Conservation (phyloP, 257 asterid genomes). For the Dorcoceras hygrometricum region DNA sequence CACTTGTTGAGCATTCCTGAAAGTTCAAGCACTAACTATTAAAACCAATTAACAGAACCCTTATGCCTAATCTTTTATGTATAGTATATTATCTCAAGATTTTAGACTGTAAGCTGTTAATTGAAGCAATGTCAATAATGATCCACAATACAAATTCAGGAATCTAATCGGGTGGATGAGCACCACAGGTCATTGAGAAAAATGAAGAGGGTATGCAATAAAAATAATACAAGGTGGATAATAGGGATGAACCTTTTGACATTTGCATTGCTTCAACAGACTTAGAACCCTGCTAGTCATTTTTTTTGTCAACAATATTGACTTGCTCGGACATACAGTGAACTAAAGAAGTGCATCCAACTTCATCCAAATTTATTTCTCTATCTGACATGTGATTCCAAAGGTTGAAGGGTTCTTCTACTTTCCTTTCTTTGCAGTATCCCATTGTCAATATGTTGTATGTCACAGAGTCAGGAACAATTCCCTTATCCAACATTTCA, state of each 20-base stretch:
- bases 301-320: slow-evolving; percentile 30
- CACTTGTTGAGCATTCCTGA: background rate
- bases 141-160: background rate
- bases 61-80: background rate
- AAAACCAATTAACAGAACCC: background rate
- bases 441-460: slow-evolving; percentile 55
- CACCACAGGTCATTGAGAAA: background rate
- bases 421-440: slow-evolving; percentile 56
- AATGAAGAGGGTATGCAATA: too few relatives aligned
- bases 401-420: slow-evolving; percentile 50
- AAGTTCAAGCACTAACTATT: background rate
- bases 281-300: slow-evolving; percentile 31
- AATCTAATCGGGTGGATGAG: background rate
- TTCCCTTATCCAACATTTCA: slow-evolving; percentile 67
- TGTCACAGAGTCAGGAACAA: slow-evolving; percentile 67
- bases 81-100: background rate
- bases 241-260: background rate
- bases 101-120: background rate
- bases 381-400: slow-evolving; percentile 53
- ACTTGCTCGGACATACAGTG: slow-evolving; percentile 46
- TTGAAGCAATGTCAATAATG: background rate
- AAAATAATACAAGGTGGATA: background rate
- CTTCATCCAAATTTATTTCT: slow-evolving; percentile 61
- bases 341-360: slow-evolving; percentile 62
- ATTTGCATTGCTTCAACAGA: background rate